Conservation (phyloP, 768 basidiomycete species). For the Nidula microcarpa region DNA sequence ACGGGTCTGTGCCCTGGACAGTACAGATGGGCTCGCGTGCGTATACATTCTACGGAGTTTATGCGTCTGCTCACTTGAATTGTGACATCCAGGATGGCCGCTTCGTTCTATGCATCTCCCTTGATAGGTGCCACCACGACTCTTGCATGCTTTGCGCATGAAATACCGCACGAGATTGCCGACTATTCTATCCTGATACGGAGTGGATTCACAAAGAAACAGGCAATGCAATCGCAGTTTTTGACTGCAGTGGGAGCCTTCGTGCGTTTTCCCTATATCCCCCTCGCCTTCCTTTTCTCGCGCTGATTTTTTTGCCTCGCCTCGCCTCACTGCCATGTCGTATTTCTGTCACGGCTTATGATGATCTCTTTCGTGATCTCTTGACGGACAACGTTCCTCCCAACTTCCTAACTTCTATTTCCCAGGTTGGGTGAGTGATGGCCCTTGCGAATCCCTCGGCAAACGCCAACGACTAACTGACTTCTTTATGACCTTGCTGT, state of each 20-base stretch:
- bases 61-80: conserved; percentile 1
- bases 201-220: conserved; percentile 85
- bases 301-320: conserved; percentile 10
- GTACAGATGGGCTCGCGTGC: conserved; percentile 91
- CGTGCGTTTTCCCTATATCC: conserved; percentile 46
- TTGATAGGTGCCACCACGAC: conserved; percentile 92
- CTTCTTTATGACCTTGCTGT: conserved; percentile 11
- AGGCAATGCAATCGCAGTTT: conserved; percentile 94
- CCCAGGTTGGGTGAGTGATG: conserved; percentile 39
- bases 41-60: conserved; percentile 22
- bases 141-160: conserved; percentile 92
- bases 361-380: too few species aligned
- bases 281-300: conserved; percentile 3
- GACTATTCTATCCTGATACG: conserved; percentile 92
- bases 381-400: too few species aligned
- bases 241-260: conserved; percentile 90
- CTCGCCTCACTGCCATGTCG: conserved; percentile 4
- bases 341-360: not conserved
- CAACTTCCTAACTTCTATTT: too few species aligned
- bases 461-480: conserved; percentile 4
- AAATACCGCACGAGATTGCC: conserved; percentile 96
- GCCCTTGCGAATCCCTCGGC: conserved; percentile 2
- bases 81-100: conserved; percentile 71
- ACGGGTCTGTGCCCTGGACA: conserved; percentile 24
- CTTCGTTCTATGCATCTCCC: conserved; percentile 96